These are phyloP conservation scores for Pachysolen tannophilus DNA, from an alignment of 805 yeast genomes.

Conservation along the genomic window DNA sequence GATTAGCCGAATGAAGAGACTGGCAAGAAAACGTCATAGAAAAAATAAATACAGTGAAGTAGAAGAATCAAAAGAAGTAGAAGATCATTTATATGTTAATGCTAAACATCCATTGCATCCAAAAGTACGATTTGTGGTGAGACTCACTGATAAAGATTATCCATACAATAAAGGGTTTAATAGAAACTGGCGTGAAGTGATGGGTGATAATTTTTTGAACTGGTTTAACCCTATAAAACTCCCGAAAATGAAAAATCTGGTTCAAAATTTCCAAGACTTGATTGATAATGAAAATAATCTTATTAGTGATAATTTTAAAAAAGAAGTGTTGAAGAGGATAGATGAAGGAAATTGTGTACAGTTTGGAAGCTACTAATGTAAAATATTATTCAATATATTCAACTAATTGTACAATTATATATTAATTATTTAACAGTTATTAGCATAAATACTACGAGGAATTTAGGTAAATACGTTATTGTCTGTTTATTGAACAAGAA, in stretches of 20 bases:
- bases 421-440: no score
- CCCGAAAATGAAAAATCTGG: constrained; percentile 11
- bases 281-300: constrained; percentile 21
- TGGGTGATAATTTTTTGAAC: constrained; percentile 9
- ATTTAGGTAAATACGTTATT: no score
- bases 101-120: constrained; percentile 25
- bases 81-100: constrained; percentile 35
- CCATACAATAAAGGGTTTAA: constrained; percentile 31
- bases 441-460: no score
- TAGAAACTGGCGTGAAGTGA: constrained; percentile 28
- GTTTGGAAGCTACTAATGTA: constrained; percentile 20
- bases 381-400: not conserved
- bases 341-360: constrained; percentile 17
- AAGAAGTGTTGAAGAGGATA: constrained; percentile 16
- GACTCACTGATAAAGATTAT: constrained; percentile 20
- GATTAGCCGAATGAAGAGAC: constrained; percentile 22
- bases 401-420: not conserved
- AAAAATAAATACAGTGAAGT: constrained; percentile 18
- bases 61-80: constrained; percentile 12
- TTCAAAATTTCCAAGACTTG: constrained; percentile 10
- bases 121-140: constrained; percentile 29
- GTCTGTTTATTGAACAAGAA: no score
- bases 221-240: constrained; percentile 19
- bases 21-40: constrained; percentile 13
- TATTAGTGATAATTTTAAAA: constrained; percentile 17